A percentile compares a stretch with the other conserved stretches of the same genome.
These are phyloP conservation scores for Pelargonium citronellum DNA, from an alignment of 441 rosid genomes.

Conservation along the genomic window DNA sequence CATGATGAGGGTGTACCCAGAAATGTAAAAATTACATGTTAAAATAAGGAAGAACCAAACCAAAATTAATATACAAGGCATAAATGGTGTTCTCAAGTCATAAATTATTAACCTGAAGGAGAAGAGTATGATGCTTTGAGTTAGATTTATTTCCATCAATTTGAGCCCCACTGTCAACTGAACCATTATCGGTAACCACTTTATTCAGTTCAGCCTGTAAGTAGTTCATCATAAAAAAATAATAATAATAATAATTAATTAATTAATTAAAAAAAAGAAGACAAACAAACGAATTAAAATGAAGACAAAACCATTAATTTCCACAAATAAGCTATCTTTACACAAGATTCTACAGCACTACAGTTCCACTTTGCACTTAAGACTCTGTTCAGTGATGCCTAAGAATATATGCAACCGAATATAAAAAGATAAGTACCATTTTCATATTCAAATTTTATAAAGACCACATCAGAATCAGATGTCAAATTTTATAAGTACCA, in stretches of 20 bases:
- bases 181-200: constrained; percentile 38
- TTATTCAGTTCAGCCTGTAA: constrained; percentile 72
- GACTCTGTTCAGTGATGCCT: too few relatives aligned
- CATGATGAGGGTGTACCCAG: not conserved
- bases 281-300: not conserved
- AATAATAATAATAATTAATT: too few relatives aligned
- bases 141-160: constrained; percentile 33
- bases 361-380: too few relatives aligned
- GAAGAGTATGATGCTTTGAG: constrained; percentile 63
- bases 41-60: not conserved
- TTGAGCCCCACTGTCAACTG: constrained; percentile 30
- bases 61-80: not conserved
- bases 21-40: not conserved
- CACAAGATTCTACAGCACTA: too few relatives aligned
- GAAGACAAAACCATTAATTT: not conserved
- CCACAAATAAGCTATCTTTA: too few relatives aligned
- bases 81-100: not conserved
- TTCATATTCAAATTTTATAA: too few relatives aligned
- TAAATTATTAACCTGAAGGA: constrained; percentile 53
- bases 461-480: too few relatives aligned
- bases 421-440: too few relatives aligned
- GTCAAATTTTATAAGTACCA: too few relatives aligned
- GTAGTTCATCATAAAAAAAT: constrained; percentile 14
- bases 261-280: constrained; percentile 22
- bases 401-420: too few relatives aligned